Evolutionary conservation across 805 yeast genomes (phyloP), one percentile per base, ranked within the genome.

Genomic region (Saccharomycopsis sp.): DNA sequence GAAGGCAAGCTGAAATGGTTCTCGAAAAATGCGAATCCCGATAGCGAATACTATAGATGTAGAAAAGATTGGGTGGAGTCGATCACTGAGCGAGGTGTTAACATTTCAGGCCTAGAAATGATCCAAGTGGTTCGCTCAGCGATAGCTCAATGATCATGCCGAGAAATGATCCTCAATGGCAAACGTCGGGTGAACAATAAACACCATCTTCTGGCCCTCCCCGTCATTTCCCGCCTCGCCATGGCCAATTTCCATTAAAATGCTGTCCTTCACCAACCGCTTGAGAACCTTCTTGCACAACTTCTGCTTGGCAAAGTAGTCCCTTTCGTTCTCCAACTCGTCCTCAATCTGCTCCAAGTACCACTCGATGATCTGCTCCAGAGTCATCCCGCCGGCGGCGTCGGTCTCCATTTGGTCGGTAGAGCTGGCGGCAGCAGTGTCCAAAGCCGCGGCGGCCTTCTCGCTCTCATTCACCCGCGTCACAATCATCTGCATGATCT

Each of bases 211-310:
- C 53, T 46, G 30, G 52, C 52, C 30, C 54, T 50, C 36, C 39
- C 49, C 34, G 12, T 52, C 55, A 13, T 30, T 23, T n/a, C 48
- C 52, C 2, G 50, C 53, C 9, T 43, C 41, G 21, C 52, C 54
- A 50, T 68, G 68, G 42, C 64, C 70, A 23, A 82, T 68, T 48
- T 67, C 73, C 85, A 89, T 75, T 53, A 92, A 68, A 22, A 89
- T 76, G 55, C 83, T 75, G 55, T 88, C 96, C 56, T 81, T 82
- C 16, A 80, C 94, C 54, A 92, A 69, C 52, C 89, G 71, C 57
- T 76, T 80, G 54, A 92, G 63, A 10, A 92, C 95, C 60, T 86
- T 89, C 51, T 69, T 71, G 1, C 86, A 84, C 38, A 83, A 65
- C 35, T 70, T 73, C 42, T 81, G 66, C 56, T 89, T 95, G 9